Percentiles rank a stretch among this genome's conserved stretches.
Conservation (phyloP, 2,329 filamentous ascomycete genomes). For the Pseudomassariella vexata region DNA sequence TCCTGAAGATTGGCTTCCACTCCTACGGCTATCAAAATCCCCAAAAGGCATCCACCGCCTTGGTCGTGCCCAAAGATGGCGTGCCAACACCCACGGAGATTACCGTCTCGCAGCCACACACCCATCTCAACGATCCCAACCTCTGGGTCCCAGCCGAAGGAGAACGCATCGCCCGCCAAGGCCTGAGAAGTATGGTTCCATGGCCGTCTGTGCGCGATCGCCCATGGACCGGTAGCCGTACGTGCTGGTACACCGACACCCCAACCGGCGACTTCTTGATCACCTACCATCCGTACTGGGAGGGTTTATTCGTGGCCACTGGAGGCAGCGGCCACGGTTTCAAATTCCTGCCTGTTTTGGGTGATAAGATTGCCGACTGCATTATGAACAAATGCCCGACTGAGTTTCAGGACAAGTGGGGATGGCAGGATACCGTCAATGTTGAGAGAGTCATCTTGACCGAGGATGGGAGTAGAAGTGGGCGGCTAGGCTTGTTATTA, state of each 20-base stretch:
- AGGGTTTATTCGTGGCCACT: slow-evolving; percentile 54
- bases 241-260: slow-evolving; percentile 77
- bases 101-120: slow-evolving; percentile 33
- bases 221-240: slow-evolving; percentile 54
- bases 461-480: slow-evolving; percentile 48
- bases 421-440: slow-evolving; percentile 55
- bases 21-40: slow-evolving; percentile 62
- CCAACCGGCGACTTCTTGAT: slow-evolving; percentile 66
- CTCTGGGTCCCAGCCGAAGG: slow-evolving; percentile 54
- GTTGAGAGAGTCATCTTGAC: slow-evolving; percentile 35
- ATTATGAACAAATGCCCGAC: slow-evolving; percentile 38
- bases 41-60: slow-evolving; percentile 20
- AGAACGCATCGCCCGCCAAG: slow-evolving; percentile 53
- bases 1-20: slow-evolving; percentile 68
- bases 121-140: slow-evolving; percentile 42
- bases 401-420: slow-evolving; percentile 53
- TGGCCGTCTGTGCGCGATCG: slow-evolving; percentile 47
- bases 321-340: slow-evolving; percentile 62
- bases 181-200: slow-evolving; percentile 56
- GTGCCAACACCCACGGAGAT: slow-evolving; percentile 4
- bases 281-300: slow-evolving; percentile 59
- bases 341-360: slow-evolving; percentile 64
- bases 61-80: slow-evolving; percentile 10
- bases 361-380: slow-evolving; percentile 54
- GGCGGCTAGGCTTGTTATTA: slow-evolving; percentile 38